Evolutionary conservation across 495 filamentous ascomycete genomes (phyloP), one percentile per base, ranked within the genome.

Genomic region (Letharia columbiana): DNA sequence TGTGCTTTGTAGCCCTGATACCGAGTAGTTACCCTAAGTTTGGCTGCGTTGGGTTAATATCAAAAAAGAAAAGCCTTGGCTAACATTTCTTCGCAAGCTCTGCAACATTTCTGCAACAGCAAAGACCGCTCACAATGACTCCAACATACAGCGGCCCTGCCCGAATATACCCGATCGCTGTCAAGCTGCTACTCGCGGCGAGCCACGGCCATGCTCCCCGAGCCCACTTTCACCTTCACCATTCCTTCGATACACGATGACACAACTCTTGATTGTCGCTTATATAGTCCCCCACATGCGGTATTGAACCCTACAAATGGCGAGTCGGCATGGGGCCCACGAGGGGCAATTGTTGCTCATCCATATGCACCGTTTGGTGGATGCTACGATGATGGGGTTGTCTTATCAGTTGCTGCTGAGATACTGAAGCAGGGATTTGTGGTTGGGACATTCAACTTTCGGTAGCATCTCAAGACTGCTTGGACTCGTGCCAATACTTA

Each of bases 361-460:
- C 92, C 94, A 0, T 98, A 97, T 67, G 91, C 91, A 28, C 84
- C 89, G 0, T 78, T 98, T 9, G 94, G 94, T 15, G 94, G 94
- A 8, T 87, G 79, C 77, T 93, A 86, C 73, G 89, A 97, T 73
- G 91, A 98, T 69, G 81, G 82, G 0, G 81, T 95, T 31, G 90
- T 98, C 18, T 76, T 82, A 41, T 77, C 84, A 33, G 73, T 89
- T 17, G 83, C 82, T 2, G 73, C 74, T 4, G 86, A 87, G 63
- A 78, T 96, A 35, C 73, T 96, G 10, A 74, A 79, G 7, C 71
- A 78, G 35, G 91, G 89, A 23, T 93, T 83, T 71, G 74, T 95
- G 4, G 90, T 97, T 23, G 89, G 81, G 9, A 96, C 91, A 2
- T 97, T 98, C 74, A 97, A 98, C 72, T 96, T 97, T 70, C 85